Evolutionary conservation across 352 stramenopile genomes (phyloP), one percentile per base, ranked within the genome.

Genomic region (Pythium vanterpoolii): DNA sequence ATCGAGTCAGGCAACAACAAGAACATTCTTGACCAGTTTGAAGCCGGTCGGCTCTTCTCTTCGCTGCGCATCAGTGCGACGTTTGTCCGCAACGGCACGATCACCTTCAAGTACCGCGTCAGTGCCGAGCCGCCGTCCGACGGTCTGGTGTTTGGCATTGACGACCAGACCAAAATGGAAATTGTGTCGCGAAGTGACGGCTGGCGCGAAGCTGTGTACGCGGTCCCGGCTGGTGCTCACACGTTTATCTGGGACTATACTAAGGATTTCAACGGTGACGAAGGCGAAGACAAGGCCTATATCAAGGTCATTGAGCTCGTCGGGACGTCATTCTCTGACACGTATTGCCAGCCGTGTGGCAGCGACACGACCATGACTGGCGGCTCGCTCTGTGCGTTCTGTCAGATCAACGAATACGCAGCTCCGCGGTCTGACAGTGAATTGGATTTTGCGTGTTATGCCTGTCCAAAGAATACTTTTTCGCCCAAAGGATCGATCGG

Each of bases 301-400:
- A 31, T 92, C 51, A 90, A 91, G 52, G 79, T 92, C 38, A 84
- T 94, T 64, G 85, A 92, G 63, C 59, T 94, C 14, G 80, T 90
- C 26, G 82, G 85, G n/a, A 94, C 85, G n/a, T 66, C 77, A 16
- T 92, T 68, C 34, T 77, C 85, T 5, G 85, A 94, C 51, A 70
- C 83, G 48, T 74, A 74, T 28, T 94, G 85, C 51, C 79, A 90
- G 58, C 72, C 78, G 4, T 94, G 85, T 44, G 81, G 85, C 18
- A 77, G 79, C 43, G 77, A 91, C 52, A 86, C 90, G 73, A 92
- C 83, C 6, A 89, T 87, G 59, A 78, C 62, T 14, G 84, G 82
- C 6, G 81, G 85, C 10, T 88, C 80, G 39, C 52, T 91, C n/a
- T 94, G 85, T 38, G 79, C 79, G 0, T 88, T 94, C 33, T 94